Evolutionary conservation across 345 rosid genomes (phyloP), one percentile per base, ranked within the genome.

Genomic region (Pistacia vera): DNA sequence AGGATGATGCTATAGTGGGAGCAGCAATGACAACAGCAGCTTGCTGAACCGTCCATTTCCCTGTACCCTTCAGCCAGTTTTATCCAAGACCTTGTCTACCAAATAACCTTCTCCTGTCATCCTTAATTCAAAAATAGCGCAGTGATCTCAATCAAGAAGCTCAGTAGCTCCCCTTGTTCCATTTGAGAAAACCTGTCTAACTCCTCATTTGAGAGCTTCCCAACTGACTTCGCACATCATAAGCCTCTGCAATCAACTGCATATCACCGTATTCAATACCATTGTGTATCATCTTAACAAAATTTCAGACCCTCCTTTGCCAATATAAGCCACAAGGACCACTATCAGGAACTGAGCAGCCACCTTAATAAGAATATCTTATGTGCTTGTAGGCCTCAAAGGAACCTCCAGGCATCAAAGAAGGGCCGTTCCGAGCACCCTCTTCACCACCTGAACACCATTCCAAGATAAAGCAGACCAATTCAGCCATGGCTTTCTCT

Each of bases 1-100:
- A 81, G n/a, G 88, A 85, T 20, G 88, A 85, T 46, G 80, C 86
- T 74, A 85, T 83, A 5, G 86, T 81, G 14, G 88, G 86, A 0
- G 88, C 86, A 4, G 86, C 88, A 51, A 85, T 8, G 88, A 85
- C 33, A 85, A 78, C 86, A 14, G 88, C 88, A 16, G 88, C 88
- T 75, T 85, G 85, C 79, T 84, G 87, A 2, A 83, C 85, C 1
- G 86, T 83, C 86, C 86, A 80, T 69, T 83, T 83, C 18, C 88
- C 86, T 5, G 88, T 85, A 52, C 86, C 88, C 70, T 85, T 83
- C 85, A 85, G 18, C 86, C 88, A 0, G 88, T 85, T 79, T 85
- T 83, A 65, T 85, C 88, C 69, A 85, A 72, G 58, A 81, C 80
- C 83, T 83, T 85, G 64, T 85, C 88, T 11, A 85, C 86, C 80